phyloP scores from a whole-genome alignment of 140 eudicot genomes.

The Bidens hawaiensis region DNA sequence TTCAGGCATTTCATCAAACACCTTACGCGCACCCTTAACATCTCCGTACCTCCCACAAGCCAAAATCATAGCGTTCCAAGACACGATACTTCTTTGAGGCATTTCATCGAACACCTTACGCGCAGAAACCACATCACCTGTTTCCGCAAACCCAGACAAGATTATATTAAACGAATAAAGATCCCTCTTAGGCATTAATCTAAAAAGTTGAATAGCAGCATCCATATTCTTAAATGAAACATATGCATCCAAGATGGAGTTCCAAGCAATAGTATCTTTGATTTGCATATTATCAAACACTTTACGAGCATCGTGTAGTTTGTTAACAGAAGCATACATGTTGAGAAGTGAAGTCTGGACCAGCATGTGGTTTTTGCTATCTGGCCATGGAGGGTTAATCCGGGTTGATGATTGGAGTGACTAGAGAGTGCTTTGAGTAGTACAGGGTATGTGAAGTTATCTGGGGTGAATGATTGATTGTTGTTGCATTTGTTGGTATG shows the following conservation, averaged over 20 bases:
- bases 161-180: slow-evolving; percentile 30
- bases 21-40: slow-evolving; percentile 28
- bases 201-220: slow-evolving; percentile 28
- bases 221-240: slow-evolving; percentile 31
- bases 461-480: slow-evolving; percentile 24
- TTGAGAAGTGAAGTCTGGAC: slow-evolving; percentile 49
- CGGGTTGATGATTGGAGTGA: slow-evolving; percentile 18
- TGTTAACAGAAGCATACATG: slow-evolving; percentile 34
- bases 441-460: slow-evolving; percentile 50
- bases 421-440: slow-evolving; percentile 38
- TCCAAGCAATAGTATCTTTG: slow-evolving; percentile 44
- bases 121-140: slow-evolving; percentile 30
- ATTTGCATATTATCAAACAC: slow-evolving; percentile 31
- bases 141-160: slow-evolving; percentile 40
- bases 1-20: slow-evolving; percentile 47
- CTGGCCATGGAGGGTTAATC: slow-evolving; percentile 50
- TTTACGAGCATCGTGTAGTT: slow-evolving; percentile 22
- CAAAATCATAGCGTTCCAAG: slow-evolving; percentile 42
- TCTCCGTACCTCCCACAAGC: slow-evolving; percentile 38
- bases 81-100: slow-evolving; percentile 20
- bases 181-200: slow-evolving; percentile 36
- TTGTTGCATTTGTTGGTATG: slow-evolving; percentile 36
- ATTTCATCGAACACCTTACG: slow-evolving; percentile 27
- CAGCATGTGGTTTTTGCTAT: slow-evolving; percentile 29
- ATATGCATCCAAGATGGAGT: slow-evolving; percentile 43